These are phyloP conservation scores for Tolypocladium ophioglossoides DNA, from an alignment of 2,329 filamentous ascomycete species.

Conservation along the genomic window DNA sequence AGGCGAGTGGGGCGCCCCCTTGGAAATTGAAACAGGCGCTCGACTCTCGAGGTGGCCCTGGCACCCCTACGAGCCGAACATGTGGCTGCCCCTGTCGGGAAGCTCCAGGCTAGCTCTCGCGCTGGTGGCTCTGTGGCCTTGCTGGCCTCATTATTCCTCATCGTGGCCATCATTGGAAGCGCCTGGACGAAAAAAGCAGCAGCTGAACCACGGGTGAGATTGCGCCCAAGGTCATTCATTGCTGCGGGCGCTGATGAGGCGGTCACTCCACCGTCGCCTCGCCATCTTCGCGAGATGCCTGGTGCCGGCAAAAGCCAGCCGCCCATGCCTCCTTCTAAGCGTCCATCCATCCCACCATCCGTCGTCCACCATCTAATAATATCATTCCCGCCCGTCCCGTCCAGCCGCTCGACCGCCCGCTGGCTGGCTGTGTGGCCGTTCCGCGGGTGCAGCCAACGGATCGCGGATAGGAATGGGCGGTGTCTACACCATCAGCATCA, in stretches of 20 bases:
- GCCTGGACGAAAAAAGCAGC: not conserved
- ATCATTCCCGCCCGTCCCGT: not conserved
- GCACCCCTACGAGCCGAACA: not conserved
- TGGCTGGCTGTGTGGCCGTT: not conserved
- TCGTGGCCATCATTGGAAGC: not conserved
- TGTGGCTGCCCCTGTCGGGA: not conserved
- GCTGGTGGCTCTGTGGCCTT: not conserved
- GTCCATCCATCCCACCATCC: not conserved
- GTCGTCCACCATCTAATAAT: not conserved
- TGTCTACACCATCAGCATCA: not conserved
- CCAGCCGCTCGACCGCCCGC: not conserved
- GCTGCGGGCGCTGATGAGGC: not conserved
- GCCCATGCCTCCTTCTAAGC: not conserved
- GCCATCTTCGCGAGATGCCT: not conserved
- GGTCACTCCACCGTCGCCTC: not conserved
- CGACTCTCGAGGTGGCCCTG: not conserved
- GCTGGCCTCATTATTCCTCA: not conserved
- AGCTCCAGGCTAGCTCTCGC: not conserved
- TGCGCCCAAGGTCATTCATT: not conserved
- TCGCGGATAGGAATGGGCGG: not conserved
- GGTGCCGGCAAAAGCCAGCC: too few species aligned
- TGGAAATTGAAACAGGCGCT: constrained; percentile 11
- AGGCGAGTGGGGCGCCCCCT: constrained; percentile 7
- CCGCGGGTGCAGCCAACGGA: not conserved
- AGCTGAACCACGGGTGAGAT: not conserved